These are phyloP conservation scores for Suillus weaverae DNA, from an alignment of 768 basidiomycete species.

Conservation along the genomic window DNA sequence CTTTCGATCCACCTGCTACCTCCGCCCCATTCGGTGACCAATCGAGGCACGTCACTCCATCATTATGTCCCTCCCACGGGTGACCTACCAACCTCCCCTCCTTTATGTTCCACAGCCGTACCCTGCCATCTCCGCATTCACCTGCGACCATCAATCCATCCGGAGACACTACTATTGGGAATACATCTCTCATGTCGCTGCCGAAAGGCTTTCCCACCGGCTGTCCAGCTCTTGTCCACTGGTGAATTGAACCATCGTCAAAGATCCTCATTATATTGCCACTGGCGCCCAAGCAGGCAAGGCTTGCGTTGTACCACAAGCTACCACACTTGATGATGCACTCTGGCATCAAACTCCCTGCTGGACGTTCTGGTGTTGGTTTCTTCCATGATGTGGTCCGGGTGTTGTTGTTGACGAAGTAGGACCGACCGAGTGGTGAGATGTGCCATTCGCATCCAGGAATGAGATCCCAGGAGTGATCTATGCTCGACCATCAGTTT, in stretches of 20 bases:
- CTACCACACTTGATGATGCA: neutral
- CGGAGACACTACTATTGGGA: neutral
- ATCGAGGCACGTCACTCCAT: neutral
- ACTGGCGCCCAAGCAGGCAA: neutral
- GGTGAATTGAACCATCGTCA: neutral
- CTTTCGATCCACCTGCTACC: conserved; percentile 9
- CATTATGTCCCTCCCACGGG: neutral
- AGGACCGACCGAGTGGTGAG: neutral
- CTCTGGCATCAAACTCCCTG: neutral
- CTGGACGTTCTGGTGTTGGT: neutral
- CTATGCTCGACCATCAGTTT: neutral
- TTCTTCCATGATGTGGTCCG: neutral
- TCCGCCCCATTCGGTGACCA: conserved; percentile 16
- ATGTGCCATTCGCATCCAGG: neutral
- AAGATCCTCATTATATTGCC: neutral
- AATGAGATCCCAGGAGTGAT: neutral
- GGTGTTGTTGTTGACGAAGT: neutral
- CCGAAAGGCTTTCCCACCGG: neutral
- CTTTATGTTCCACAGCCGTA: conserved; percentile 1
- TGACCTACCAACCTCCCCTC: neutral
- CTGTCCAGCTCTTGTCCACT: neutral
- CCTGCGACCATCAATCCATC: neutral
- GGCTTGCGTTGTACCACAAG: neutral
- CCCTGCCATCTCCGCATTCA: neutral
- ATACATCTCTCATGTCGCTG: neutral